Percentiles rank a stretch among this genome's conserved stretches.
These are phyloP conservation scores for Styphnolobium japonicum DNA, from an alignment of 306 rosid species.

Conservation along the genomic window DNA sequence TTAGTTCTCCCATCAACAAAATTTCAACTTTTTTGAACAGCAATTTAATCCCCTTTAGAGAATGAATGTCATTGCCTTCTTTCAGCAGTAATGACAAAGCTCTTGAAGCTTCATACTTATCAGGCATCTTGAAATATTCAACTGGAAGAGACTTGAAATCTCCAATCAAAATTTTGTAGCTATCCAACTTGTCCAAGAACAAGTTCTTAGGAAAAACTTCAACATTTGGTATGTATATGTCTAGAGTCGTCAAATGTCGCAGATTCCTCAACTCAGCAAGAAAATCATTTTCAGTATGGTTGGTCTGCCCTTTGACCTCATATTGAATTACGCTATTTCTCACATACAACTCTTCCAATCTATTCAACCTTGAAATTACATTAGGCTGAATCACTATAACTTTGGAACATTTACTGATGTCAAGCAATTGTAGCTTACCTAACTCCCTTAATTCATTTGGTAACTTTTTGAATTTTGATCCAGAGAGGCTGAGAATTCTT, in stretches of 20 bases:
- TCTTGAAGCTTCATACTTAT: slow-evolving; percentile 4
- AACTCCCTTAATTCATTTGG: slow-evolving; percentile 29
- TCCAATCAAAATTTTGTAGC: slow-evolving; percentile 30
- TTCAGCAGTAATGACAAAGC: slow-evolving; percentile 22
- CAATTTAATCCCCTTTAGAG: slow-evolving; percentile 12
- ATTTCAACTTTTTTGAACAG: slow-evolving; percentile 28
- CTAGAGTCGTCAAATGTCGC: neutral
- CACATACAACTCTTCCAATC: slow-evolving; percentile 30
- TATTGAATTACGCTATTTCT: slow-evolving; percentile 9
- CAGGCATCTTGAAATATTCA: neutral
- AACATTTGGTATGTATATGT: slow-evolving; percentile 14
- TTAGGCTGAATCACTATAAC: slow-evolving; percentile 15
- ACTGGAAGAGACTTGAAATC: neutral
- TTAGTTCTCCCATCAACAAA: slow-evolving; percentile 27
- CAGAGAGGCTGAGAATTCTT: slow-evolving; percentile 32
- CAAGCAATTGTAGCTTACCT: slow-evolving; percentile 22
- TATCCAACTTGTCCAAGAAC: neutral
- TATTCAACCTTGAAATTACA: slow-evolving; percentile 27
- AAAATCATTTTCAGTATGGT: neutral
- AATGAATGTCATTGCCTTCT: neutral
- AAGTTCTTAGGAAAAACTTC: slow-evolving; percentile 6
- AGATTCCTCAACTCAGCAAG: slow-evolving; percentile 27
- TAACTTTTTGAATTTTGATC: slow-evolving; percentile 16
- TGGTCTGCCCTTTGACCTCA: neutral
- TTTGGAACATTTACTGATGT: slow-evolving; percentile 23